Conservation (phyloP, 2,329 filamentous ascomycete species). For the Thelonectria discophora region DNA sequence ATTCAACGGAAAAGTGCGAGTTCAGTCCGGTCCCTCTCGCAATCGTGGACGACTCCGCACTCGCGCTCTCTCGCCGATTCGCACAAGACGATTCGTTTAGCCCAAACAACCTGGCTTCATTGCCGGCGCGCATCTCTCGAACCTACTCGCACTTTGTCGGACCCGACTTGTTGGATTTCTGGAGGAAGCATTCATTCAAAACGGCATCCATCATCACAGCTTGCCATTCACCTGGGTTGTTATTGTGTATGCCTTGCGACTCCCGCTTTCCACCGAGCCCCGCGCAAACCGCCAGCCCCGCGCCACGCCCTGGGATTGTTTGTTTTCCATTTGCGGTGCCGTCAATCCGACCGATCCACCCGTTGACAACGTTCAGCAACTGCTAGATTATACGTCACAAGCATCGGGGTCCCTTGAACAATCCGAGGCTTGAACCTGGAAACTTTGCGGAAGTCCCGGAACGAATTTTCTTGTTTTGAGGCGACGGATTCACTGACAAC, state of each 20-base stretch:
- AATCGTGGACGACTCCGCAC: slow-evolving; percentile 19
- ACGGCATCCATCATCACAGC: slow-evolving; percentile 17
- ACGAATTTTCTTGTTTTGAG: not conserved
- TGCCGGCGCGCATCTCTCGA: slow-evolving; percentile 9
- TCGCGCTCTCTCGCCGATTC: slow-evolving; percentile 29
- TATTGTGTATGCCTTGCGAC: slow-evolving; percentile 6
- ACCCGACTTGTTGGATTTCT: slow-evolving; percentile 17
- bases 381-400: slow-evolving; percentile 13
- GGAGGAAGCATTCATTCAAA: slow-evolving; percentile 10
- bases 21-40: slow-evolving; percentile 38
- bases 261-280: slow-evolving; percentile 17
- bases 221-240: not conserved
- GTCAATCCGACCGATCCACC: slow-evolving; percentile 1
- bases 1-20: slow-evolving; percentile 25
- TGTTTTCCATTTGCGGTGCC: slow-evolving; percentile 5
- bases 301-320: slow-evolving; percentile 16
- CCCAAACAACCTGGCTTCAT: slow-evolving; percentile 17
- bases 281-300: slow-evolving; percentile 20
- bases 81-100: not conserved
- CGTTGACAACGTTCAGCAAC: not conserved
- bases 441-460: slow-evolving; percentile 32
- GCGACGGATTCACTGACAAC: not conserved
- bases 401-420: slow-evolving; percentile 5
- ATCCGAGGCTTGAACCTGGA: slow-evolving; percentile 16
- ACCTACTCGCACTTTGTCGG: slow-evolving; percentile 1